phyloP scores from a whole-genome alignment of 2,329 filamentous ascomycete species.

The Emmonsia crescens region DNA sequence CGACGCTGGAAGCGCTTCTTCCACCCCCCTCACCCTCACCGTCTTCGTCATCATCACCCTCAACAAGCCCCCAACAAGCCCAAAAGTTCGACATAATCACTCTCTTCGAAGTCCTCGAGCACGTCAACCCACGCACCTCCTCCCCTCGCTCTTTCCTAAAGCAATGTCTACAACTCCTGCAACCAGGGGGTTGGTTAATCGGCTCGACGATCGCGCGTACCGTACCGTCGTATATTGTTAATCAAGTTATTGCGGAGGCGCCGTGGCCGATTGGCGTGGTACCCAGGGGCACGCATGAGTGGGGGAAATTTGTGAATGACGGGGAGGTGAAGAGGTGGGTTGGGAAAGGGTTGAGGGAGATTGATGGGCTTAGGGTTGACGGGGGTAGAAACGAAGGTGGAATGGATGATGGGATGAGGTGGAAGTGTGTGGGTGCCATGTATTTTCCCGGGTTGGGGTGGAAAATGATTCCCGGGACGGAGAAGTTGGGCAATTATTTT shows the following conservation, averaged over 20 bases:
- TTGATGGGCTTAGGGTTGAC: conserved; percentile 29
- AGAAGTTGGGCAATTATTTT: conserved; percentile 91
- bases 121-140: conserved; percentile 56
- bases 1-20: conserved; percentile 56
- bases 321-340: conserved; percentile 31
- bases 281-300: conserved; percentile 87
- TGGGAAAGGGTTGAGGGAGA: conserved; percentile 37
- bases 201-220: conserved; percentile 87
- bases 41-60: background rate
- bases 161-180: conserved; percentile 50
- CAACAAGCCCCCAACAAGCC: conserved; percentile 5
- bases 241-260: conserved; percentile 80
- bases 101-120: conserved; percentile 88
- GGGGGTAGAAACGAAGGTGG: background rate
- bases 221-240: conserved; percentile 80
- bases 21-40: background rate
- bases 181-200: conserved; percentile 85
- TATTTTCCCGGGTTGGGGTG: conserved; percentile 88
- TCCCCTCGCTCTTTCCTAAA: conserved; percentile 63
- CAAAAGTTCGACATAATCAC: conserved; percentile 64
- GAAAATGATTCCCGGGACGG: conserved; percentile 70
- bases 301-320: conserved; percentile 89
- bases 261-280: conserved; percentile 64
- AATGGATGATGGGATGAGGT: conserved; percentile 34
- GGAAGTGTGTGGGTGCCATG: conserved; percentile 68